Base-by-base conservation (phyloP, 2,329 filamentous ascomycete species). In the Cladophialophora exuberans region DNA sequence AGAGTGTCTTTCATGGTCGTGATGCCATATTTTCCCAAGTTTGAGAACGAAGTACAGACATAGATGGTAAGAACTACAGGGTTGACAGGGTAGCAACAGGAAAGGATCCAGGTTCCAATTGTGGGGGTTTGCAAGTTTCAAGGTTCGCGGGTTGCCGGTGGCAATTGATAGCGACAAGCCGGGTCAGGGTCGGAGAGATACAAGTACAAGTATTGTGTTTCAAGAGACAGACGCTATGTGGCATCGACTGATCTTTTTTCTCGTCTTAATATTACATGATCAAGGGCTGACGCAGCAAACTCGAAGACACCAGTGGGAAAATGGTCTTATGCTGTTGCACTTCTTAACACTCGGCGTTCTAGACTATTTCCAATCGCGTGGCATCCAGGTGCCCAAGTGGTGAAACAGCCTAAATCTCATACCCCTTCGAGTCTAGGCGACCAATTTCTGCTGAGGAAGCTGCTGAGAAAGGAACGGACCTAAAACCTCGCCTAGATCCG, bases 1-100 rank as follows among this genome's bases (percentile, higher is more conserved):
- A 61, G 35, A 17, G 58, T 61, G 11, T 61, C 58, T 36, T 61
- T 61, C 58, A 61, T 61, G 3, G 35, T 15, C 15, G 35, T 39
- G 35, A 20, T 11, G 10, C 13, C 18, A 44, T 20, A 39, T 13
- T 7, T 31, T 31, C 28, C 28, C 7, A 31, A 31, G 28, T 31
- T 31, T 31, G 28, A 26, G 42, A n/a, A 31, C 28, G 20, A 28
- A 25, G 41, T 31, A 28, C 41, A 48, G 45, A n/a, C n/a, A n/a
- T n/a, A n/a, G n/a, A n/a, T n/a, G n/a, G n/a, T n/a, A n/a, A n/a
- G n/a, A n/a, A 36, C 17, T 15, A 23, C 35, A 38, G 23, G 25
- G n/a, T 17, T 6, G 20, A 25, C 30, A 31, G 35, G 22, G 46
- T 49, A 25, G 46, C 35, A 41, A 15, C 31, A 35, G 35, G n/a